Conservation (phyloP, 331 rosid genomes). For the Quercus lobata region DNA sequence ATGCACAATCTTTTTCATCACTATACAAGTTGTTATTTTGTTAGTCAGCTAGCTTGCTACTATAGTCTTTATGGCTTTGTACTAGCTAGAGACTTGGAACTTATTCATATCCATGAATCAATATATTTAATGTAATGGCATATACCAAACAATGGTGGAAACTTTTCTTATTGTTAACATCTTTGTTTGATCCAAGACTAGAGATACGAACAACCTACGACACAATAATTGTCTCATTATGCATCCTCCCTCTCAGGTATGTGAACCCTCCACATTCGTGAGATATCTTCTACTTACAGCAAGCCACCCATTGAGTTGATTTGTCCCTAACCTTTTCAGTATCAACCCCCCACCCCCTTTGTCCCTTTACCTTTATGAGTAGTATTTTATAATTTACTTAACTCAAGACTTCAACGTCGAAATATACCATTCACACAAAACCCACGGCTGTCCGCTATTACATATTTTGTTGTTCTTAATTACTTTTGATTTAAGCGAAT, state of each 20-base stretch:
- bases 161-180: not conserved
- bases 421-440: not conserved
- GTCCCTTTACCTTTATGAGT: not conserved
- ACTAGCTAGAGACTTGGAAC: not conserved
- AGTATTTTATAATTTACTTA: not conserved
- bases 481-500: not conserved
- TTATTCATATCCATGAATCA: not conserved
- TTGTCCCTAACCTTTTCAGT: not conserved
- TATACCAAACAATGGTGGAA: constrained; percentile 2
- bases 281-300: not conserved
- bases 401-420: not conserved
- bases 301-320: constrained; percentile 4
- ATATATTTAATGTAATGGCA: not conserved
- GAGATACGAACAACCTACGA: not conserved
- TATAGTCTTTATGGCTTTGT: no score
- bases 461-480: not conserved
- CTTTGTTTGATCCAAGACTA: constrained; percentile 20
- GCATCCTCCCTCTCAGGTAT: no score
- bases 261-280: no score
- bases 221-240: no score
- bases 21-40: not conserved
- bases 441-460: not conserved
- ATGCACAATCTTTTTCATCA: not conserved
- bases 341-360: not conserved
- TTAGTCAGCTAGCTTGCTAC: no score